Evolutionary conservation across 2,329 filamentous ascomycete genomes (phyloP), one percentile per base, ranked within the genome.

Genomic region (Dothidotthia symphoricarpi): DNA sequence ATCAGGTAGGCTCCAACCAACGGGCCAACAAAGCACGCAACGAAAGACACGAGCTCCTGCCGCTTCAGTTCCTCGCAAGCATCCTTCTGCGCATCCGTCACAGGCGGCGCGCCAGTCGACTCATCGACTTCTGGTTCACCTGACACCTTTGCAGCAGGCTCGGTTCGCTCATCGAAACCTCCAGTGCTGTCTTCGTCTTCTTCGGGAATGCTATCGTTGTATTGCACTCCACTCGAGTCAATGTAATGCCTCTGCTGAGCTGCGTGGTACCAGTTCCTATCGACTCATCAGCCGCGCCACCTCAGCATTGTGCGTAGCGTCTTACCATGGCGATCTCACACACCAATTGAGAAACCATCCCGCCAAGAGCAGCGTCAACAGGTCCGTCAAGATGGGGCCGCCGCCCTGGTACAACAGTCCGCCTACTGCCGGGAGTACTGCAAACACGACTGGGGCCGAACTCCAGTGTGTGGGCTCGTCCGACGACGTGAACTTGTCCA

Each of bases 331-430:
- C 51, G 93, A 75, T 39, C 88, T 84, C 28, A 96, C 85, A 32
- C 87, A 90, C 88, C 89, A 96, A 63, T 95, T 90, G 45, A 97
- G 73, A 57, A 96, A 94, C 29, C 96, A 77, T 4, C 85, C 87
- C 2, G 87, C 86, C 45, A 97, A 68, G 3, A 78, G 81, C 22
- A 97, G 70, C 24, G 97, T 73, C 54, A 93, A 84, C 17, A 95
- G 69, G 66, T 97, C 91, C 0, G 89, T 95, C 37, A 90, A 81
- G 45, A 96, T 76, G 1, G 84, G 80, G 53, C 83, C 85, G 10
- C 91, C 91, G 69, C 95, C 86, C 44, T 86, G 79, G 63, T 95
- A 94, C 39, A 96, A 72, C 32, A 94, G 69, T 0, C 90, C 91
- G 1, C 82, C 88, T n/a, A 95, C 62, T 1, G 90, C 89, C 3